phyloP scores from a whole-genome alignment of 2,329 filamentous ascomycete species.

The Cladophialophora exuberans region DNA sequence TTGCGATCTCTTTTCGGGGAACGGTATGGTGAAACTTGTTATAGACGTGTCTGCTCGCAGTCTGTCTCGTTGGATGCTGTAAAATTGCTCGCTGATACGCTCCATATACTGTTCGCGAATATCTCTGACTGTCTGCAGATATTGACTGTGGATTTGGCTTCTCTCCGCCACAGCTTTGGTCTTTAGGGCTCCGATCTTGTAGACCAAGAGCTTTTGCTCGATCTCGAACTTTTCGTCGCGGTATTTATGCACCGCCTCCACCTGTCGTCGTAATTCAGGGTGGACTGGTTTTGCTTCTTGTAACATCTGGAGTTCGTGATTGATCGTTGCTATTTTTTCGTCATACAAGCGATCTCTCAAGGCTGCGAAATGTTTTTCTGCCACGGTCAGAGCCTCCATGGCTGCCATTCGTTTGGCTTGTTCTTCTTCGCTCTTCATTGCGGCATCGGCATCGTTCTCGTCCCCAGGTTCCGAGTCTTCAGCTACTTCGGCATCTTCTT shows the following conservation, averaged over 20 bases:
- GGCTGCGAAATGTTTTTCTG: slow-evolving; percentile 86
- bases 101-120: slow-evolving; percentile 79
- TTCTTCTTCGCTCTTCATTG: slow-evolving; percentile 58
- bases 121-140: slow-evolving; percentile 83
- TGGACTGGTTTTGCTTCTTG: slow-evolving; percentile 68
- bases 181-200: slow-evolving; percentile 73
- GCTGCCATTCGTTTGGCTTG: slow-evolving; percentile 76
- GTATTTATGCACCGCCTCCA: slow-evolving; percentile 81
- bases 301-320: slow-evolving; percentile 66
- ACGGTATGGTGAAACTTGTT: slow-evolving; percentile 79
- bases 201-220: slow-evolving; percentile 72
- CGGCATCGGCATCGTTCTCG: slow-evolving; percentile 45
- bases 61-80: slow-evolving; percentile 87
- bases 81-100: slow-evolving; percentile 84
- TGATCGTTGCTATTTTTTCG: slow-evolving; percentile 80
- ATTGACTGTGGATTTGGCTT: slow-evolving; percentile 86
- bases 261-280: slow-evolving; percentile 87
- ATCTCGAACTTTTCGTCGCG: slow-evolving; percentile 78
- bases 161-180: slow-evolving; percentile 78
- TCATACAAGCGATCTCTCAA: slow-evolving; percentile 83
- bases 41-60: slow-evolving; percentile 77
- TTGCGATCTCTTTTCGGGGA: slow-evolving; percentile 74
- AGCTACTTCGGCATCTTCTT: slow-evolving; percentile 54
- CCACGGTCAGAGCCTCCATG: slow-evolving; percentile 74
- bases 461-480: slow-evolving; percentile 52